Percentiles rank a stretch among this genome's conserved stretches.
phyloP scores from a whole-genome alignment of 441 rosid genomes.

The Gossypium laxum region DNA sequence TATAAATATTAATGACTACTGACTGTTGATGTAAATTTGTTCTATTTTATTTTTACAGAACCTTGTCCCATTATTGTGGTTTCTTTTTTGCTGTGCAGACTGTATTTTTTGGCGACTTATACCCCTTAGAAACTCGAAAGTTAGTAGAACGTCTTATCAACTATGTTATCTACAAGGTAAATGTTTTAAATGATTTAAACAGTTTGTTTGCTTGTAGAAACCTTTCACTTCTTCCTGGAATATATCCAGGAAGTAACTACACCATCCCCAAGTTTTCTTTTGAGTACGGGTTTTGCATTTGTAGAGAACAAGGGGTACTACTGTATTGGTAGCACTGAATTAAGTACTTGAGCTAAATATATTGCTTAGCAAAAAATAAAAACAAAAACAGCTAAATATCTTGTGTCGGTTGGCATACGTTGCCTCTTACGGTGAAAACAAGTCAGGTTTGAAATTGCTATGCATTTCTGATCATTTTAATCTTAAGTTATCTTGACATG shows the following conservation, averaged over 20 bases:
- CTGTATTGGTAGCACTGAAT: background rate
- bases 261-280: background rate
- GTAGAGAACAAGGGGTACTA: background rate
- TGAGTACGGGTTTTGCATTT: background rate
- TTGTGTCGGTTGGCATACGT: background rate
- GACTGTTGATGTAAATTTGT: background rate
- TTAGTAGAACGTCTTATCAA: constrained; percentile 76
- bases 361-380: background rate
- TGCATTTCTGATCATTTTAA: background rate
- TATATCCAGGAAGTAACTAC: background rate
- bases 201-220: background rate
- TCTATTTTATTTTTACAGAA: background rate
- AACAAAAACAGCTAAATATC: background rate
- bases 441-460: background rate
- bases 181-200: constrained; percentile 15
- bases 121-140: constrained; percentile 68
- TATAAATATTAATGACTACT: background rate
- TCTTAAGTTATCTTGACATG: background rate
- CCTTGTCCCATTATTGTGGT: constrained; percentile 4
- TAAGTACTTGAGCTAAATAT: background rate
- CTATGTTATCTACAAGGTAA: constrained; percentile 90
- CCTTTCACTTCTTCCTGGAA: background rate
- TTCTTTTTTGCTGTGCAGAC: constrained; percentile 41
- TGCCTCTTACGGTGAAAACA: background rate
- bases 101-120: constrained; percentile 69